Conservation (phyloP, 164 flowering plant genomes). For the Sextonia rubra region DNA sequence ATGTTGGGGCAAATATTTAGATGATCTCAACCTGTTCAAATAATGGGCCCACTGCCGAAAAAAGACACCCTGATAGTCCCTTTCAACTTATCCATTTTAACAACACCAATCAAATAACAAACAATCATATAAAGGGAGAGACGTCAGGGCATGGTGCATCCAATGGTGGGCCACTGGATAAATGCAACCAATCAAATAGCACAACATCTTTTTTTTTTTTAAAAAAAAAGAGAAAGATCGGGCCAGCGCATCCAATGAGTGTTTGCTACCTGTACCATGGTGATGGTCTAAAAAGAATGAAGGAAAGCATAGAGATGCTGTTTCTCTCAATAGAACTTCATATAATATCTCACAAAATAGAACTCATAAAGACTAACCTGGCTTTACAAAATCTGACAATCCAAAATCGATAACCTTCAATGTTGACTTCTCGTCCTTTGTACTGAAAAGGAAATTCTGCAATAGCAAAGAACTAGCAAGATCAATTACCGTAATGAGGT, state of each 20-base stretch:
- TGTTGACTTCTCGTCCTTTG: slow-evolving; percentile 66
- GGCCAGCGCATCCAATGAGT: neutral
- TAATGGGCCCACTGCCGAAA: neutral
- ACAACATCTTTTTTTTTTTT: no score
- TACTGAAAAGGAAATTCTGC: slow-evolving; percentile 85
- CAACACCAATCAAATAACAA: neutral
- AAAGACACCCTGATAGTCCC: neutral
- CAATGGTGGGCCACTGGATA: neutral
- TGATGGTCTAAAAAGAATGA: neutral
- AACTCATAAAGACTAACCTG: slow-evolving; percentile 47
- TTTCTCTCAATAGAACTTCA: neutral
- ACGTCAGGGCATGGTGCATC: neutral
- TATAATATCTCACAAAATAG: neutral
- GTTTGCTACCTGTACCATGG: neutral
- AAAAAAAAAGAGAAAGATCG: neutral
- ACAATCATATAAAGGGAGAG: neutral
- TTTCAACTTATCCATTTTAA: neutral
- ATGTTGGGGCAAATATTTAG: no score
- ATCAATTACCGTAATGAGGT: neutral
- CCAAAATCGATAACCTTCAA: slow-evolving; percentile 97
- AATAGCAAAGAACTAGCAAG: slow-evolving; percentile 8
- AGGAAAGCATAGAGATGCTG: neutral
- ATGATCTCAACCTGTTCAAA: neutral
- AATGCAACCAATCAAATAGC: neutral
- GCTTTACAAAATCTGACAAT: slow-evolving; percentile 92